Evolutionary conservation across 2,329 filamentous ascomycete genomes (phyloP).

Genomic region (Fusarium devonianum): DNA sequence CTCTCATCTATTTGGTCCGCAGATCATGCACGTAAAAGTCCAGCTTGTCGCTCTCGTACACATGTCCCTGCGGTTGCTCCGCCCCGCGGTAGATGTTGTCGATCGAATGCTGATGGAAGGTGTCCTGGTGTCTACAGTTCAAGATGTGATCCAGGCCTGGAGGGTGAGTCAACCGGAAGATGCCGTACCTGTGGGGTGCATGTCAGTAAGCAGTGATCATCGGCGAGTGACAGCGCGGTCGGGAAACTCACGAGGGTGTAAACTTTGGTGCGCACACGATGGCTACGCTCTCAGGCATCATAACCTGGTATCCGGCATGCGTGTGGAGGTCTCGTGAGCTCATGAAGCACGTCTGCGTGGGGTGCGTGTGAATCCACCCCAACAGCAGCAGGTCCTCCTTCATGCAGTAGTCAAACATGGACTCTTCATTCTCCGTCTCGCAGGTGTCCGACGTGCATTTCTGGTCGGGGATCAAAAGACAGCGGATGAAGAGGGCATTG

Average conservation of each 20-base stretch:
- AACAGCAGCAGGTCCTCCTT: slow-evolving; percentile 82
- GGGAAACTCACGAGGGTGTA: slow-evolving; percentile 70
- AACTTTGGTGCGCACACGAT: slow-evolving; percentile 93
- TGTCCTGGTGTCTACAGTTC: slow-evolving; percentile 75
- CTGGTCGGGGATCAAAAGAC: slow-evolving; percentile 90
- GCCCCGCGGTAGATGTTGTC: slow-evolving; percentile 82
- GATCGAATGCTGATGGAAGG: slow-evolving; percentile 79
- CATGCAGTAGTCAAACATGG: slow-evolving; percentile 89
- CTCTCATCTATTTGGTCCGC: slow-evolving; percentile 44
- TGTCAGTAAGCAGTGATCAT: background rate
- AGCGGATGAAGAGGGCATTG: slow-evolving; percentile 90
- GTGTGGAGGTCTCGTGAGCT: slow-evolving; percentile 93
- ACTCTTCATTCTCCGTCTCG: slow-evolving; percentile 86
- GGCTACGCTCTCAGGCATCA: slow-evolving; percentile 95
- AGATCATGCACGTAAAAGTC: slow-evolving; percentile 67
- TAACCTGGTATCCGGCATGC: slow-evolving; percentile 91
- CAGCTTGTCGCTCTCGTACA: slow-evolving; percentile 71
- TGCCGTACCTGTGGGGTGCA: slow-evolving; percentile 79
- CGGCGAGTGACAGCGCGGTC: background rate
- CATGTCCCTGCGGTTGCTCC: slow-evolving; percentile 69
- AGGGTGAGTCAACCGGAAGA: slow-evolving; percentile 92
- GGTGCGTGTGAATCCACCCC: slow-evolving; percentile 98
- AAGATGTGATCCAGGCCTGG: slow-evolving; percentile 88
- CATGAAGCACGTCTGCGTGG: slow-evolving; percentile 97
- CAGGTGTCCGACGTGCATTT: slow-evolving; percentile 91